Percentiles rank a stretch among this genome's conserved stretches.
Evolutionary conservation across 352 stramenopile species (phyloP).

Genomic region (Globisporangium ultimum): DNA sequence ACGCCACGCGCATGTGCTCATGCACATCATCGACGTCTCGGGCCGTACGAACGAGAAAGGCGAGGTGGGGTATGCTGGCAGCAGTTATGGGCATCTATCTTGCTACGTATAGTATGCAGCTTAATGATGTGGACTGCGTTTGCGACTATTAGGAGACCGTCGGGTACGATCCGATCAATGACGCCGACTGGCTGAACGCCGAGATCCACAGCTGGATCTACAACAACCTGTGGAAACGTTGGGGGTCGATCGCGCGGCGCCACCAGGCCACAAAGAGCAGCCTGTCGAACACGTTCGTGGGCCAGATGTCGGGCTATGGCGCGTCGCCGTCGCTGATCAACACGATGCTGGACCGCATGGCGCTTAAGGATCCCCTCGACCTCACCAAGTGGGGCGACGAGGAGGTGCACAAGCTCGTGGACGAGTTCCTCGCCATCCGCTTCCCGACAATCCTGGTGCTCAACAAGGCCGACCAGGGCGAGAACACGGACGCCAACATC

Average conservation of each 20-base stretch:
- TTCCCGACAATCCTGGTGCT: constrained; percentile 88
- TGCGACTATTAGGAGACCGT: constrained; percentile 36
- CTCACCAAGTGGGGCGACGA: constrained; percentile 50
- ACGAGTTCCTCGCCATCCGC: constrained; percentile 67
- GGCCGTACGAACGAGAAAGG: constrained; percentile 89
- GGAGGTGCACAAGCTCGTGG: constrained; percentile 76
- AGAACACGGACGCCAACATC: constrained; percentile 87
- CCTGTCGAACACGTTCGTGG: constrained; percentile 62
- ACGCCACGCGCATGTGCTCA: constrained; percentile 83
- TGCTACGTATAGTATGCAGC: too few relatives aligned
- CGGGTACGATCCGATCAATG: constrained; percentile 87
- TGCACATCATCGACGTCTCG: constrained; percentile 90
- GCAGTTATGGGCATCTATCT: too few relatives aligned
- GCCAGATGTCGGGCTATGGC: constrained; percentile 77
- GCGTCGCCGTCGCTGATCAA: constrained; percentile 71
- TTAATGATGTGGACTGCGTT: too few relatives aligned
- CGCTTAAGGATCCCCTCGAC: constrained; percentile 57
- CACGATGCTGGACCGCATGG: constrained; percentile 66
- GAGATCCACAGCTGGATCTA: constrained; percentile 90
- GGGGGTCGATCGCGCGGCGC: constrained; percentile 71
- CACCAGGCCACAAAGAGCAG: constrained; percentile 75
- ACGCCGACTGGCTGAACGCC: constrained; percentile 81
- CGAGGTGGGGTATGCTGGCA: constrained; percentile 20
- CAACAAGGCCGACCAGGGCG: constrained; percentile 86
- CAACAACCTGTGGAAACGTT: constrained; percentile 85